A percentile compares a stretch with the other conserved stretches of the same genome.
Evolutionary conservation across 2,329 filamentous ascomycete species (phyloP).

Genomic region (Aspergillus ruber): DNA sequence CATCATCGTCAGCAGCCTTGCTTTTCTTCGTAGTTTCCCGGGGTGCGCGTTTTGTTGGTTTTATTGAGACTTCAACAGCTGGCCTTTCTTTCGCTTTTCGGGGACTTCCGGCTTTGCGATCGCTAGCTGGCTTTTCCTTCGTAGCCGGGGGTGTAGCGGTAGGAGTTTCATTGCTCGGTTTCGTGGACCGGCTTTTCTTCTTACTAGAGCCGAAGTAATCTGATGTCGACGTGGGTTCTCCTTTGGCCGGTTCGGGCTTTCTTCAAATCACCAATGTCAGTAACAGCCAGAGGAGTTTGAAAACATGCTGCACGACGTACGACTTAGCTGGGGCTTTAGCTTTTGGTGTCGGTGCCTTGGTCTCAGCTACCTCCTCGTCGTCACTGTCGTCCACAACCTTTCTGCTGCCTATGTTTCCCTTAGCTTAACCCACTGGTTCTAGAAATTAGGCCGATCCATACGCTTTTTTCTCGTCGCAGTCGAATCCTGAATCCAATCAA

Average conservation of each 20-base stretch:
- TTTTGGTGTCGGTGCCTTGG: slow-evolving; percentile 32
- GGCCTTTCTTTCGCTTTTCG: slow-evolving; percentile 38
- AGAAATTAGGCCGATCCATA: slow-evolving; percentile 13
- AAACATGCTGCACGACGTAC: slow-evolving; percentile 33
- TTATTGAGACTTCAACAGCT: slow-evolving; percentile 48
- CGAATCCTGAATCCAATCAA: slow-evolving; percentile 15
- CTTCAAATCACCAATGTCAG: slow-evolving; percentile 17
- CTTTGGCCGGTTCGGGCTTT: slow-evolving; percentile 46
- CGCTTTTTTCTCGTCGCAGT: slow-evolving; percentile 28
- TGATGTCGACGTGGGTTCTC: slow-evolving; percentile 54
- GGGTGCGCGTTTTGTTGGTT: slow-evolving; percentile 10
- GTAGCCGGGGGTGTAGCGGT: slow-evolving; percentile 11
- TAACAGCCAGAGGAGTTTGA: not conserved
- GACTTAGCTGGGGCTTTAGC: slow-evolving; percentile 38
- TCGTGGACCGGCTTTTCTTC: slow-evolving; percentile 45
- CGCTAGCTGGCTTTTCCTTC: slow-evolving; percentile 4
- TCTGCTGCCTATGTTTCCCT: slow-evolving; percentile 40
- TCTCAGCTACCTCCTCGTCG: slow-evolving; percentile 58
- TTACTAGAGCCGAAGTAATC: slow-evolving; percentile 58
- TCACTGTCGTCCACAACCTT: slow-evolving; percentile 77
- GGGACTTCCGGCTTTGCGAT: slow-evolving; percentile 5
- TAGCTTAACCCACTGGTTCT: not conserved
- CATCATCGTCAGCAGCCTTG: slow-evolving; percentile 51
- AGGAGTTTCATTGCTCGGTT: slow-evolving; percentile 16
- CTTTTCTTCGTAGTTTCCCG: slow-evolving; percentile 25